Percentiles rank a stretch among this genome's conserved stretches.
These are phyloP conservation scores for Aaosphaeria arxii DNA, from an alignment of 2,329 filamentous ascomycete species.

Conservation along the genomic window DNA sequence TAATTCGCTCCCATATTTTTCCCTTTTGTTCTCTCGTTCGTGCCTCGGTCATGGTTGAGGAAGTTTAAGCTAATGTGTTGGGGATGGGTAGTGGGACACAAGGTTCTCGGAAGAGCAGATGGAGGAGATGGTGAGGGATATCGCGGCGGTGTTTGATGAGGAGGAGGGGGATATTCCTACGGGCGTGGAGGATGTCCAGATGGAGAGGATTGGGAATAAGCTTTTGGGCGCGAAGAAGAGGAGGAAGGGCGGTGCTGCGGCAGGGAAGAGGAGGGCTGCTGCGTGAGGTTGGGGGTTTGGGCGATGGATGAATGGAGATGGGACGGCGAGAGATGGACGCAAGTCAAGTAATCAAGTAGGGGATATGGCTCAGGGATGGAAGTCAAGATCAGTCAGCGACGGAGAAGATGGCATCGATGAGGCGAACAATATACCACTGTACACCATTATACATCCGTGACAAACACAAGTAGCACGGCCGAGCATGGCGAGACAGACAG, in stretches of 20 bases:
- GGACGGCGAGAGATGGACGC: no score
- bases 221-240: conserved; percentile 23
- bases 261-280: not conserved
- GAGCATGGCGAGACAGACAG: no score
- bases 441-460: no score
- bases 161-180: conserved; percentile 24
- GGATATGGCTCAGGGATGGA: no score
- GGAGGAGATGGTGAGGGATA: conserved; percentile 23
- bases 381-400: no score
- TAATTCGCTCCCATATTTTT: not conserved
- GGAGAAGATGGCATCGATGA: no score
- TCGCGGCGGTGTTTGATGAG: conserved; percentile 27
- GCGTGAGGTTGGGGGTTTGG: no score
- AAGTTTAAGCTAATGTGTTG: no score
- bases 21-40: not conserved
- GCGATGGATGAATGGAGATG: no score
- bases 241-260: conserved; percentile 13
- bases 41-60: not conserved
- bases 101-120: conserved; percentile 30
- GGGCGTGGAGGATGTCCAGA: conserved; percentile 22
- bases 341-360: not conserved
- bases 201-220: conserved; percentile 28
- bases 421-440: no score
- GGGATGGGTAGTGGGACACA: conserved; percentile 14
- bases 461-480: no score